These are phyloP conservation scores for Saturnispora serradocipensis DNA, from an alignment of 805 yeast species.

Conservation along the genomic window DNA sequence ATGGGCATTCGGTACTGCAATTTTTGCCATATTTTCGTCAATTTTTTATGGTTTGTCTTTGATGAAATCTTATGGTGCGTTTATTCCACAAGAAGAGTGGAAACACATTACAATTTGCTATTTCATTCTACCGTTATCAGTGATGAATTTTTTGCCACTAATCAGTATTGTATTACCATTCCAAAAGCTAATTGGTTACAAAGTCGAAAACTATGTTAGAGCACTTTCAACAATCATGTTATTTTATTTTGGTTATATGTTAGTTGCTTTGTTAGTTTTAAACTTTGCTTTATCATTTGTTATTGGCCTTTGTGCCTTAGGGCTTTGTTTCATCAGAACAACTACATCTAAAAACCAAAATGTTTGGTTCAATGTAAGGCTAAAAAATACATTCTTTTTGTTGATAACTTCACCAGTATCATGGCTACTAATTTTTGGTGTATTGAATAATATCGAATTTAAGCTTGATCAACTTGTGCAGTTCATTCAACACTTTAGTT, in stretches of 20 bases:
- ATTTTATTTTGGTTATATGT: slow-evolving; percentile 54
- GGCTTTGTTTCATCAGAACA: slow-evolving; percentile 55
- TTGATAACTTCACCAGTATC: slow-evolving; percentile 26
- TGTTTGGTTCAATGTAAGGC: background rate
- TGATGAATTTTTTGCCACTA: slow-evolving; percentile 8
- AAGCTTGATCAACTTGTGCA: slow-evolving; percentile 24
- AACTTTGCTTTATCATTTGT: slow-evolving; percentile 75
- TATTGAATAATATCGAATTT: slow-evolving; percentile 16
- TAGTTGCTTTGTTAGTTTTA: slow-evolving; percentile 67
- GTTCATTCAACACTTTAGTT: slow-evolving; percentile 23
- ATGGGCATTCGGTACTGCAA: slow-evolving; percentile 25
- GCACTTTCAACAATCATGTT: slow-evolving; percentile 27
- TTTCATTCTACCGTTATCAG: slow-evolving; percentile 14
- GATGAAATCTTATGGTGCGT: background rate
- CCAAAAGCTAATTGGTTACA: background rate
- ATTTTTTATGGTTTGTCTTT: slow-evolving; percentile 21
- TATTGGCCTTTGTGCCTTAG: slow-evolving; percentile 64
- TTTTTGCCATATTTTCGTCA: slow-evolving; percentile 18
- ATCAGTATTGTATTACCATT: background rate
- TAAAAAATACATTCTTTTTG: slow-evolving; percentile 20
- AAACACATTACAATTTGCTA: slow-evolving; percentile 5
- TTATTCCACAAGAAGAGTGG: background rate
- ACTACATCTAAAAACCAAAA: slow-evolving; percentile 11
- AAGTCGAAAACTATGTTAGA: slow-evolving; percentile 17
- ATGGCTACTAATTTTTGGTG: slow-evolving; percentile 22